Percentiles rank a stretch among this genome's conserved stretches.
These are phyloP conservation scores for Lipomyces sp. DNA, from an alignment of 805 yeast genomes.

Conservation along the genomic window DNA sequence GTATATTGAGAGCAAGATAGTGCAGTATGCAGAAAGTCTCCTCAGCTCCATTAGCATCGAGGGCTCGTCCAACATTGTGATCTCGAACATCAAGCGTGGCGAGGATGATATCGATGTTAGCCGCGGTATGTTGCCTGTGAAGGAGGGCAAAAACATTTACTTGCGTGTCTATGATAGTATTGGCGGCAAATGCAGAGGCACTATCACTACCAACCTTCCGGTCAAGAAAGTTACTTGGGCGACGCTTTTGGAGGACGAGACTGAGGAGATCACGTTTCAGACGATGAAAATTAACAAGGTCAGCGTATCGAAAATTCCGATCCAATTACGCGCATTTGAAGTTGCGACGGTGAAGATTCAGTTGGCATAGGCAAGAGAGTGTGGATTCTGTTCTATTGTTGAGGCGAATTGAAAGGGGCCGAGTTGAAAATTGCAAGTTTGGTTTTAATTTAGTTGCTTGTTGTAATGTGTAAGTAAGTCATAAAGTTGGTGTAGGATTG, in stretches of 20 bases:
- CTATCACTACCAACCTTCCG: constrained; percentile 47
- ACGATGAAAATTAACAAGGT: constrained; percentile 18
- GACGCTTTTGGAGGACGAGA: constrained; percentile 43
- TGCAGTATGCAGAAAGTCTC: constrained; percentile 31
- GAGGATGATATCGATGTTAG: constrained; percentile 64
- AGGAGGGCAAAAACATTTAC: constrained; percentile 49
- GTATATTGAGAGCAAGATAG: constrained; percentile 25
- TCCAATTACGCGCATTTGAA: constrained; percentile 71
- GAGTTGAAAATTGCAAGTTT: too few relatives aligned
- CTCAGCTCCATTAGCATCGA: constrained; percentile 38
- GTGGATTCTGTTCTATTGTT: not conserved
- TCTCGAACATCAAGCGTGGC: constrained; percentile 79
- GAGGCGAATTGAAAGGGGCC: too few relatives aligned
- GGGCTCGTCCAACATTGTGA: constrained; percentile 59
- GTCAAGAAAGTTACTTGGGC: constrained; percentile 54
- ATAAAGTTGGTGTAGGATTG: too few relatives aligned
- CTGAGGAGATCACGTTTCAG: constrained; percentile 35
- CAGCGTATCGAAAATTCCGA: constrained; percentile 38
- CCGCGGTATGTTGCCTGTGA: constrained; percentile 43
- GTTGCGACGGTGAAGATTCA: constrained; percentile 59
- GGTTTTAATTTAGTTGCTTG: too few relatives aligned
- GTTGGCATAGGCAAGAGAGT: constrained; percentile 17
- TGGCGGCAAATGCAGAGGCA: constrained; percentile 70
- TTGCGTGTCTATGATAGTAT: constrained; percentile 80
- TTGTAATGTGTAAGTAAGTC: too few relatives aligned